A percentile compares a stretch with the other conserved stretches of the same genome.
These are phyloP conservation scores for Lyophyllum decastes DNA, from an alignment of 768 basidiomycete genomes.

Conservation along the genomic window DNA sequence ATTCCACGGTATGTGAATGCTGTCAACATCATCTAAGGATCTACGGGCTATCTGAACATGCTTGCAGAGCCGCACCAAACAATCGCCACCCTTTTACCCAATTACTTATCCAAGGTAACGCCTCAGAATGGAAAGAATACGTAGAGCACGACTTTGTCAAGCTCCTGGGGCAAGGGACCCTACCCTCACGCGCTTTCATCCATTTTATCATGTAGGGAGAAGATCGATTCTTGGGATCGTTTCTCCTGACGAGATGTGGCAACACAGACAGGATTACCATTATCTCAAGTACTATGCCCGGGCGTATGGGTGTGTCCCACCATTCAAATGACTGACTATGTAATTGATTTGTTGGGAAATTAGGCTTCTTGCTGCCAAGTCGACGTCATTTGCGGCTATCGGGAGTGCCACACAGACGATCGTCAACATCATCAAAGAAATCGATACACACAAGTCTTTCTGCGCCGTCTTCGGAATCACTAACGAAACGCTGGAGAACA, in stretches of 20 bases:
- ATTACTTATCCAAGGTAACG: conserved; percentile 59
- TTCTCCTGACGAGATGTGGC: background rate
- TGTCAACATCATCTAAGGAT: no score
- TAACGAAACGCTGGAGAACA: conserved; percentile 56
- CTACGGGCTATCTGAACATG: background rate
- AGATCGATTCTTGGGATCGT: background rate
- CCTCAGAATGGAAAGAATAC: conserved; percentile 66
- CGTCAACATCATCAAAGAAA: conserved; percentile 65
- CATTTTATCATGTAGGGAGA: conserved; percentile 79
- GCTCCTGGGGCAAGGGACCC: conserved; percentile 71
- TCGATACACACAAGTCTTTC: conserved; percentile 67
- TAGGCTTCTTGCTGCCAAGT: conserved; percentile 81
- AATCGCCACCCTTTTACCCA: conserved; percentile 73
- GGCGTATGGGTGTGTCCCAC: conserved; percentile 61
- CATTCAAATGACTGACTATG: background rate
- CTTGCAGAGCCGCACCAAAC: conserved; percentile 49
- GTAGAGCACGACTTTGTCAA: conserved; percentile 85
- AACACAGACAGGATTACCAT: conserved; percentile 74
- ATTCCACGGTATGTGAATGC: conserved; percentile 46
- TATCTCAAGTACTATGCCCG: conserved; percentile 85
- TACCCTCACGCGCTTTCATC: conserved; percentile 65
- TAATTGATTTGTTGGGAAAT: background rate
- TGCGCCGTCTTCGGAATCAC: conserved; percentile 73
- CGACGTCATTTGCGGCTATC: conserved; percentile 63
- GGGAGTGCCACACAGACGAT: conserved; percentile 64